Conservation (phyloP, 164 flowering plant genomes). For the Annona cherimola region DNA sequence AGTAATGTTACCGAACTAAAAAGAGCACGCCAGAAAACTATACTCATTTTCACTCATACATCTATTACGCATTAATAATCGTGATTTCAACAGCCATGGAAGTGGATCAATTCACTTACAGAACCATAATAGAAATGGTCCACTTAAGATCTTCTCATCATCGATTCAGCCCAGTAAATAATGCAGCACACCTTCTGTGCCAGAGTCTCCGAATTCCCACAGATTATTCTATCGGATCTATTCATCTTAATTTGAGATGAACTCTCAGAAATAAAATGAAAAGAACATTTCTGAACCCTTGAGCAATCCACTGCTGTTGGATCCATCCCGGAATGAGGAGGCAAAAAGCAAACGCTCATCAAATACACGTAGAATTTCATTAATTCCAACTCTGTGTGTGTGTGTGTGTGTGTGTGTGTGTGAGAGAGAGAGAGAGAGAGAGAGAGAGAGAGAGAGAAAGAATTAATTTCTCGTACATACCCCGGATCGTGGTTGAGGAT, state of each 20-base stretch:
- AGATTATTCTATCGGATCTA: neutral
- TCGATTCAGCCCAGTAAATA: neutral
- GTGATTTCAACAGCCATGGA: neutral
- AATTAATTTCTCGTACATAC: constrained; percentile 24
- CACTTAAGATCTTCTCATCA: neutral
- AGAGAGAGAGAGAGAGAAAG: neutral
- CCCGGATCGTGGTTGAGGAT: constrained; percentile 78
- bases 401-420: too few species aligned
- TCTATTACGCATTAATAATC: neutral
- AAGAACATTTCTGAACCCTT: neutral
- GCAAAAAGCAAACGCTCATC: neutral
- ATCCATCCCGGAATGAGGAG: neutral
- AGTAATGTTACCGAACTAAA: too few species aligned
- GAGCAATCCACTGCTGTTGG: neutral
- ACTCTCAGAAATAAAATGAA: neutral
- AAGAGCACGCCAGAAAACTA: too few species aligned
- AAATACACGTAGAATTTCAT: neutral
- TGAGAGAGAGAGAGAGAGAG: neutral
- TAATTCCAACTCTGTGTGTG: neutral
- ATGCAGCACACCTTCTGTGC: neutral
- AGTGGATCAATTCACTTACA: neutral
- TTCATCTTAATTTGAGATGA: neutral
- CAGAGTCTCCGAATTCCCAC: neutral
- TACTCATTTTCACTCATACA: too few species aligned
- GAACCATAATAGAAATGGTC: neutral